Conservation (phyloP, 352 stramenopile genomes). For the Thalassiosira livingstoniorum region DNA sequence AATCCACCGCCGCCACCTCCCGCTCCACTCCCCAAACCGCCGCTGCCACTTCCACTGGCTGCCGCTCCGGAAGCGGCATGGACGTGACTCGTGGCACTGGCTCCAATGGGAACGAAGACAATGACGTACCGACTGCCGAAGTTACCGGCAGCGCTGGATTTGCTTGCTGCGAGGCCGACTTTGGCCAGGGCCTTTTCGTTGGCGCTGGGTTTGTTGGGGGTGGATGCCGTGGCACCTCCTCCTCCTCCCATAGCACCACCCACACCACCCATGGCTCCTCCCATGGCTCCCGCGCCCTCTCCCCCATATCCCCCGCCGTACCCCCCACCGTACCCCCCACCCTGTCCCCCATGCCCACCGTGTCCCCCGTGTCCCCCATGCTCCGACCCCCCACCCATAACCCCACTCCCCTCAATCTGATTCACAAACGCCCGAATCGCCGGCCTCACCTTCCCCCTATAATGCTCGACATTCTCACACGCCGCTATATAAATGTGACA, state of each 20-base stretch:
- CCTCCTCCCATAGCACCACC: background rate
- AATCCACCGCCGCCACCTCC: background rate
- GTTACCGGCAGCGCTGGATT: slow-evolving; percentile 48
- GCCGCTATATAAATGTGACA: slow-evolving; percentile 83
- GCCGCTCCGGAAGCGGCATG: background rate
- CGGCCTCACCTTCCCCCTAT: slow-evolving; percentile 73
- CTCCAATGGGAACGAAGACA: slow-evolving; percentile 67
- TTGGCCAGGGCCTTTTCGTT: slow-evolving; percentile 50
- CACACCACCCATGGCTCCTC: background rate
- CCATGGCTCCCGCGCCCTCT: background rate
- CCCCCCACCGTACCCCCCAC: background rate
- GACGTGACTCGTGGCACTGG: background rate
- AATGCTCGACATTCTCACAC: slow-evolving; percentile 74
- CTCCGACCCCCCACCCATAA: slow-evolving; percentile 75
- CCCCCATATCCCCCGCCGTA: background rate
- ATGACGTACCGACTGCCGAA: slow-evolving; percentile 73
- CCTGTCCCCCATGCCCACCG: background rate
- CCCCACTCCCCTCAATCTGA: slow-evolving; percentile 70
- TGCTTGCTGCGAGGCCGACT: slow-evolving; percentile 16
- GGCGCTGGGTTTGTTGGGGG: slow-evolving; percentile 7
- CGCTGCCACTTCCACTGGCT: slow-evolving; percentile 6
- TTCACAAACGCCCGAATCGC: slow-evolving; percentile 77
- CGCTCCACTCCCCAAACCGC: slow-evolving; percentile 1
- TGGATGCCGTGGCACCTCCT: no score
- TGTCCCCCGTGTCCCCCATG: slow-evolving; percentile 71